Conservation (phyloP, 163 green algal genomes). For the Scenedesmus sp. region DNA sequence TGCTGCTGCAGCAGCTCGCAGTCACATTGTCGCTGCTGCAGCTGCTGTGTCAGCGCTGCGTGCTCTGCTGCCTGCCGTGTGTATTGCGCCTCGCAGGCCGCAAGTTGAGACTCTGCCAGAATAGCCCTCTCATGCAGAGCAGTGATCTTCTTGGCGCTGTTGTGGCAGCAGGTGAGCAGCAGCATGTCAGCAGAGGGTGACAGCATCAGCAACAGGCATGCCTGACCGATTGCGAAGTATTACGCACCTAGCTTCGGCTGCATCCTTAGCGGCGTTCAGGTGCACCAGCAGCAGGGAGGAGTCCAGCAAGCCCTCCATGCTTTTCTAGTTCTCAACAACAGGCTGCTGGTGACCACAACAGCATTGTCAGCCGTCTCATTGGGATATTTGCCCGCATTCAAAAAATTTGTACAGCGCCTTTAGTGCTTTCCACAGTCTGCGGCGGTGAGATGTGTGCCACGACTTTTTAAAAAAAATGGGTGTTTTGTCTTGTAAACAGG, state of each 20-base stretch:
- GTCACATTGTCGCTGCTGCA: not conserved
- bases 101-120: not conserved
- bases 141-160: conserved; percentile 6
- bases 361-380: too few relatives aligned
- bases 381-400: too few relatives aligned
- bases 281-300: not conserved
- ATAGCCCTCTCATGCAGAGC: conserved; percentile 23
- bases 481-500: not conserved
- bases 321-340: not conserved
- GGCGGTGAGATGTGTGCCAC: not conserved
- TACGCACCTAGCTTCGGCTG: conserved; percentile 8
- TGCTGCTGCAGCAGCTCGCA: conserved; percentile 30
- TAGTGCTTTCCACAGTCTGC: not conserved
- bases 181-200: not conserved
- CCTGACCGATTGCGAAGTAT: not conserved
- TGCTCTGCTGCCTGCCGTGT: not conserved
- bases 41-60: not conserved
- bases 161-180: not conserved
- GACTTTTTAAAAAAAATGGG: not conserved
- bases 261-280: not conserved
- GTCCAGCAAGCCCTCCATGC: not conserved
- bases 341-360: not conserved
- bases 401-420: not conserved
- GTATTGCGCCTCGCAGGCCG: not conserved
- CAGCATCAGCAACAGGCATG: not conserved